phyloP scores from a whole-genome alignment of 352 stramenopile genomes.

The Phytophthora niederhauseri region DNA sequence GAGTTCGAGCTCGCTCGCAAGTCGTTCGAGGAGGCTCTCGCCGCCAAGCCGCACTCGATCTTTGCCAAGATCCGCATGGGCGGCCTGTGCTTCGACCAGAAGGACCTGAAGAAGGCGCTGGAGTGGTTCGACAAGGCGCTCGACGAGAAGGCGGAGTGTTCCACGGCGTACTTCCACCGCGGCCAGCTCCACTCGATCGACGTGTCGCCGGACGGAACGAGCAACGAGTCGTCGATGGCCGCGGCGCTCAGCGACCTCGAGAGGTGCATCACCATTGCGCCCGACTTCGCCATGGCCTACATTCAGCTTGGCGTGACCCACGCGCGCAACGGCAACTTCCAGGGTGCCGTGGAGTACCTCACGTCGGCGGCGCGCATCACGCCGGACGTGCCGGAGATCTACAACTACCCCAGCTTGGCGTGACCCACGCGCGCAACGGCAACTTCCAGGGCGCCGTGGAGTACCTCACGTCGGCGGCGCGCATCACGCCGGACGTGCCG shows the following conservation, averaged over 20 bases:
- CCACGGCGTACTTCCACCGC: conserved; percentile 84
- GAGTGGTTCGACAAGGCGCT: conserved; percentile 81
- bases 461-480: conserved; percentile 64
- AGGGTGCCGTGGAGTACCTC: conserved; percentile 72
- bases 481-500: conserved; percentile 73
- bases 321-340: conserved; percentile 74
- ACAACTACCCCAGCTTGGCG: no score
- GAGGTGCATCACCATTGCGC: conserved; percentile 67
- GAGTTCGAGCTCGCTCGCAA: conserved; percentile 70
- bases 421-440: conserved; percentile 72
- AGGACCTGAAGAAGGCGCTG: conserved; percentile 74
- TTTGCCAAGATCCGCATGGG: conserved; percentile 87
- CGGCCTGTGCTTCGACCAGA: conserved; percentile 83
- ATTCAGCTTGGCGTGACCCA: conserved; percentile 84
- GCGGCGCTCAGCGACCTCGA: conserved; percentile 69
- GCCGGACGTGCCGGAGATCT: conserved; percentile 80
- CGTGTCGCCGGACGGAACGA: conserved; percentile 54
- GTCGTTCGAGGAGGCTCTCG: conserved; percentile 73
- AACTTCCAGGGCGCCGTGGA: conserved; percentile 78
- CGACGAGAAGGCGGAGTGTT: conserved; percentile 64
- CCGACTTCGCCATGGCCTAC: conserved; percentile 85
- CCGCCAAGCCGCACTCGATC: conserved; percentile 70
- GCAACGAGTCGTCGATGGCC: conserved; percentile 58
- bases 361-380: conserved; percentile 65
- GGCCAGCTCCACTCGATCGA: conserved; percentile 86